Evolutionary conservation across 805 yeast species (phyloP).

Genomic region (Suhomyces emberorum): DNA sequence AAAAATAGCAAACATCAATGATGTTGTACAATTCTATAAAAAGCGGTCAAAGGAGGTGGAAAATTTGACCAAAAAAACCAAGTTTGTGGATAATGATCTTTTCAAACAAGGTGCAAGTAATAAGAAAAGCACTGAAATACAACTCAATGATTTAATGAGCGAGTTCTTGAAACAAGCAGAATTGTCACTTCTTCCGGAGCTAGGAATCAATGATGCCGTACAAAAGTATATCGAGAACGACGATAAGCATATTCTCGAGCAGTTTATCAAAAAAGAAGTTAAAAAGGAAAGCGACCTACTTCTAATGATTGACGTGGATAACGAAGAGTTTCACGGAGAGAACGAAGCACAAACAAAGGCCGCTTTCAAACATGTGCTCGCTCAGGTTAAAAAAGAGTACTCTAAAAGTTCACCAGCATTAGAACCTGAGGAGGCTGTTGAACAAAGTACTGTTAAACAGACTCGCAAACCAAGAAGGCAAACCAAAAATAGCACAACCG

Average conservation of each 20-base stretch:
- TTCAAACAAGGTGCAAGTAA: constrained; percentile 10
- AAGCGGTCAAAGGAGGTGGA: constrained; percentile 27
- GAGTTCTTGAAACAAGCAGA: constrained; percentile 60
- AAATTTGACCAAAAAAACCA: constrained; percentile 12
- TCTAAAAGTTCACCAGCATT: not conserved
- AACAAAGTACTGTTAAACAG: constrained; percentile 1
- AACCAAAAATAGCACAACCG: not conserved
- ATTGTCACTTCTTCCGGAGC: constrained; percentile 67
- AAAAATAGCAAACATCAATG: constrained; percentile 84
- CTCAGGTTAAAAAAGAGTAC: constrained; percentile 29
- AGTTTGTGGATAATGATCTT: constrained; percentile 13
- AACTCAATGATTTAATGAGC: constrained; percentile 61
- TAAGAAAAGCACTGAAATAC: constrained; percentile 30
- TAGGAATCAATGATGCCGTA: constrained; percentile 72
- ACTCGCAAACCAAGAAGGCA: not conserved
- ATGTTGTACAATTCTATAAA: constrained; percentile 69
- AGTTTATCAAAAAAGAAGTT: constrained; percentile 58
- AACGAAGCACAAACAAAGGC: constrained; percentile 23
- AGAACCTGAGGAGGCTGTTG: not conserved
- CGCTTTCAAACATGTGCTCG: constrained; percentile 44
- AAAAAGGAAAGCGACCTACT: constrained; percentile 50
- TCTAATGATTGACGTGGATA: constrained; percentile 40
- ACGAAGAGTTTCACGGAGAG: constrained; percentile 31
- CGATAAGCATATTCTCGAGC: constrained; percentile 67
- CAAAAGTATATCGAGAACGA: constrained; percentile 75